These are phyloP conservation scores for Hymenoscyphus occultus DNA, from an alignment of 2,329 filamentous ascomycete genomes.

Conservation along the genomic window DNA sequence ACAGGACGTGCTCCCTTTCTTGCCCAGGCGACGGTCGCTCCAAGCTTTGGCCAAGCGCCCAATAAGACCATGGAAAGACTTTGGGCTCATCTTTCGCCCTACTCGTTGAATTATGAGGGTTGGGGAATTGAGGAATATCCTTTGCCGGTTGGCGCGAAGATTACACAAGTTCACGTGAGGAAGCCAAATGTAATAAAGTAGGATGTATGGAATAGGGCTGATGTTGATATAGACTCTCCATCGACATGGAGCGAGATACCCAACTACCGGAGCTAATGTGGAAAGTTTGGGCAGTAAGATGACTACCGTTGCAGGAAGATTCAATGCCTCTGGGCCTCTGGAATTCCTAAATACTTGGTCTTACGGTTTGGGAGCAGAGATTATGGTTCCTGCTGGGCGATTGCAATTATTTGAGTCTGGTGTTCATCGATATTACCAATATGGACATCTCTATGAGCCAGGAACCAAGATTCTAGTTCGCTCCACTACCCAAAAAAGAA, in stretches of 20 bases:
- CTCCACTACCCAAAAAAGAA: constrained; percentile 73
- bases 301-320: constrained; percentile 49
- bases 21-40: constrained; percentile 69
- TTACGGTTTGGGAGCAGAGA: constrained; percentile 67
- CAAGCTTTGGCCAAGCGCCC: constrained; percentile 58
- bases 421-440: constrained; percentile 63
- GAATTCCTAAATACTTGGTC: constrained; percentile 66
- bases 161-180: constrained; percentile 58
- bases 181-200: constrained; percentile 21
- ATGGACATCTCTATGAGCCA: constrained; percentile 61
- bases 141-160: constrained; percentile 62
- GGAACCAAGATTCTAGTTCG: constrained; percentile 69
- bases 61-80: constrained; percentile 67
- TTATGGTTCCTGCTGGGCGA: constrained; percentile 69
- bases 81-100: constrained; percentile 68
- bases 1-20: constrained; percentile 69
- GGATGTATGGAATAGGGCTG: neutral
- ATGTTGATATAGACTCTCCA: constrained; percentile 57
- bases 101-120: constrained; percentile 62
- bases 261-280: constrained; percentile 58
- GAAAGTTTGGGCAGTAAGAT: constrained; percentile 55
- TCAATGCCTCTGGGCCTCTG: constrained; percentile 57
- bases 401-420: constrained; percentile 72
- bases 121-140: constrained; percentile 73
- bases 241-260: constrained; percentile 71